A percentile compares a stretch with the other conserved stretches of the same genome.
Conservation (phyloP, 345 rosid species). For the Eucalyptus curtisii region DNA sequence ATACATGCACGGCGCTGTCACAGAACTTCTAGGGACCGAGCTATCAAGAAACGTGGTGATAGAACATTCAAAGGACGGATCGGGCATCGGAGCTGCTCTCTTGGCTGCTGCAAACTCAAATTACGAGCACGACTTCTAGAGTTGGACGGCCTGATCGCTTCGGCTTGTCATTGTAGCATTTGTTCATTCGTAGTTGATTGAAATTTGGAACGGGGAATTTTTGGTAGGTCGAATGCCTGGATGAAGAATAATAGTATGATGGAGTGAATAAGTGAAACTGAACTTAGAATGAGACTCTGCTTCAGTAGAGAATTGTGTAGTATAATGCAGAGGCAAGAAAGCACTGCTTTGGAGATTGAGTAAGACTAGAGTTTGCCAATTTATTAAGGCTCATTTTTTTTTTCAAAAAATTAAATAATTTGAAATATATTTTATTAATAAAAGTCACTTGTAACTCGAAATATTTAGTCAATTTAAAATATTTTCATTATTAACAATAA, state of each 20-base stretch:
- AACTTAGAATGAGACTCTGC: background rate
- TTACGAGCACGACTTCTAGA: slow-evolving; percentile 28
- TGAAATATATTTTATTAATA: background rate
- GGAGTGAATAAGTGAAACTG: background rate
- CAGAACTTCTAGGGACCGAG: slow-evolving; percentile 53
- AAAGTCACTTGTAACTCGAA: background rate
- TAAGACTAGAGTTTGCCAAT: background rate
- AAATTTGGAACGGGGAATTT: background rate
- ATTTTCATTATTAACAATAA: background rate
- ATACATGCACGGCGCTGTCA: slow-evolving; percentile 51
- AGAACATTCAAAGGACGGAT: slow-evolving; percentile 72
- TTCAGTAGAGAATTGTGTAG: background rate
- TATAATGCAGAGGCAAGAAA: background rate
- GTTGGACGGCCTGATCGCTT: background rate
- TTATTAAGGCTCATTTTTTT: background rate
- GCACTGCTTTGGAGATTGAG: background rate
- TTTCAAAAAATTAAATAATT: background rate
- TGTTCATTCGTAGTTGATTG: background rate
- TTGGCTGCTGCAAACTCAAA: slow-evolving; percentile 75
- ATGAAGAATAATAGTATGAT: background rate
- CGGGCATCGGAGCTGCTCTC: slow-evolving; percentile 88
- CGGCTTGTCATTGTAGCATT: background rate
- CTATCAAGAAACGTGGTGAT: slow-evolving; percentile 37
- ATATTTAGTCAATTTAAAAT: background rate
- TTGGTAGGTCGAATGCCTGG: background rate